These are phyloP conservation scores for Pleurotus tuber-regium DNA, from an alignment of 768 basidiomycete genomes.

Conservation along the genomic window DNA sequence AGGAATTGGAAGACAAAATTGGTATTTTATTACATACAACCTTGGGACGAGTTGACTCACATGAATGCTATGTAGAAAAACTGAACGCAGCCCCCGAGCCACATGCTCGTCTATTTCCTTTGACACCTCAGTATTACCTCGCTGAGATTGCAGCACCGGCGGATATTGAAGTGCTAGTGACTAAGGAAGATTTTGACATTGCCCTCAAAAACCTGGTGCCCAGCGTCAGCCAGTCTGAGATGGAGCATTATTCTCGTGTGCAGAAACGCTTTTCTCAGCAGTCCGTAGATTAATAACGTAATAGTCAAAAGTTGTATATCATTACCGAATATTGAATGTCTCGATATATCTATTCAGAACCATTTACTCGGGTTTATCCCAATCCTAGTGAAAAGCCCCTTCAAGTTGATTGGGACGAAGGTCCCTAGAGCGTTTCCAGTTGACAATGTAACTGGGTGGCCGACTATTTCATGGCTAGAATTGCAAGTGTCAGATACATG, in stretches of 20 bases:
- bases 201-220: constrained; percentile 74
- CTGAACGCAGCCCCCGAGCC: constrained; percentile 48
- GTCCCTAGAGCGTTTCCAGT: constrained; percentile 43
- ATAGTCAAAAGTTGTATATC: constrained; percentile 4
- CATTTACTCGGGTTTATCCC: constrained; percentile 54
- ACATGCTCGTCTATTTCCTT: constrained; percentile 53
- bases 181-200: constrained; percentile 66
- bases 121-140: constrained; percentile 90
- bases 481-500: neutral
- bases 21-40: no score
- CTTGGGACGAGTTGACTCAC: no score
- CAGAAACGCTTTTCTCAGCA: constrained; percentile 62
- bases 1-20: constrained; percentile 62
- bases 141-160: constrained; percentile 70
- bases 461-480: constrained; percentile 44
- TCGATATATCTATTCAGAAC: constrained; percentile 38
- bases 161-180: constrained; percentile 78
- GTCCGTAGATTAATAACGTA: constrained; percentile 6
- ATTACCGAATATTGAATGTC: constrained; percentile 1
- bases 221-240: constrained; percentile 81
- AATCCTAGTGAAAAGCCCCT: constrained; percentile 52
- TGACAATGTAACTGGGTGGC: constrained; percentile 42
- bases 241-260: constrained; percentile 78
- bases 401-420: constrained; percentile 46
- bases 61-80: no score